Conservation (phyloP, 306 rosid species). For the Vigna unguiculata region DNA sequence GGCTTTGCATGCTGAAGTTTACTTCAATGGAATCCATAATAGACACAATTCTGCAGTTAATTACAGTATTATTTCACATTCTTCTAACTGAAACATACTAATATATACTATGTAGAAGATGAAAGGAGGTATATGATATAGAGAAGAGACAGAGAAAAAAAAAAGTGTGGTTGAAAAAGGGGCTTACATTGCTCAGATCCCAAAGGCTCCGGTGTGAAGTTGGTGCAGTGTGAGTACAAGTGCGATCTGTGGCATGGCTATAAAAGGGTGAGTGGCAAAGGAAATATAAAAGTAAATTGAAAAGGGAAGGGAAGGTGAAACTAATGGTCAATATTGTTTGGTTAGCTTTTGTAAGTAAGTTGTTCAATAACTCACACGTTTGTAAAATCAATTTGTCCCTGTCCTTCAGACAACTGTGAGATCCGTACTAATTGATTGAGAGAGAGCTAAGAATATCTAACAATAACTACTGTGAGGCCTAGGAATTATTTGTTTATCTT, state of each 20-base stretch:
- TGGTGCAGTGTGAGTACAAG: slow-evolving; percentile 29
- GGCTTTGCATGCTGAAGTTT: slow-evolving; percentile 52
- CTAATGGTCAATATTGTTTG: slow-evolving; percentile 51
- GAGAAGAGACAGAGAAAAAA: background rate
- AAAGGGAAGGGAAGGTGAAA: slow-evolving; percentile 50
- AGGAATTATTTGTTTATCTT: background rate
- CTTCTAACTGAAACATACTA: too few relatives aligned
- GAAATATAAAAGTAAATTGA: slow-evolving; percentile 34
- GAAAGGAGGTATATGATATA: background rate
- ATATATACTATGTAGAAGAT: background rate
- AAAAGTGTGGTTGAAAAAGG: background rate
- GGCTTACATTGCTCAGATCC: slow-evolving; percentile 37
- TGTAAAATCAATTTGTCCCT: background rate
- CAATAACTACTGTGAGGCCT: background rate
- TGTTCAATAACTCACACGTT: background rate
- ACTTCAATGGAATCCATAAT: slow-evolving; percentile 23
- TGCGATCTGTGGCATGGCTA: background rate
- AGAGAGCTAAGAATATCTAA: background rate
- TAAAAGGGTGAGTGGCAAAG: slow-evolving; percentile 11
- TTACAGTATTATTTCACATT: too few relatives aligned
- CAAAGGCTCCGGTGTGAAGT: slow-evolving; percentile 10
- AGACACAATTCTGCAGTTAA: slow-evolving; percentile 18
- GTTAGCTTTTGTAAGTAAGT: slow-evolving; percentile 14
- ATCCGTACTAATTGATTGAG: background rate
- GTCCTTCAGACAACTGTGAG: background rate